These are phyloP conservation scores for Cymodocea nodosa DNA, from an alignment of 116 monocot species.

Conservation along the genomic window DNA sequence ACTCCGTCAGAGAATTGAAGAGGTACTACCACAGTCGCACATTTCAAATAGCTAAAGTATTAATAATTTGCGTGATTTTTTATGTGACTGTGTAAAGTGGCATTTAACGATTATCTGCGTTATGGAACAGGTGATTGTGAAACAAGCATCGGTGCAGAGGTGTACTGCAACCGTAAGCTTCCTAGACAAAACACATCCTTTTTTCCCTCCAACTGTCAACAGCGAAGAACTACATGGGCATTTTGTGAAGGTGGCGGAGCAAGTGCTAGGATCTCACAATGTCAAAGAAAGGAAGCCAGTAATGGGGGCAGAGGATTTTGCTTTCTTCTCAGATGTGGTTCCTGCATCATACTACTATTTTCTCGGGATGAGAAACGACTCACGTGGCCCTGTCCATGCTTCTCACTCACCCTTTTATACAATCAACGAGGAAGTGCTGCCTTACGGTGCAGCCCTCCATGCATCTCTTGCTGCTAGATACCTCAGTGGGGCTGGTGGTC, in stretches of 20 bases:
- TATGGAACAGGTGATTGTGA: slow-evolving; percentile 54
- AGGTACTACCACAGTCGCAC: slow-evolving; percentile 28
- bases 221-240: slow-evolving; percentile 36
- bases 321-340: slow-evolving; percentile 22
- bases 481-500: slow-evolving; percentile 12
- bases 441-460: slow-evolving; percentile 74
- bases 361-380: slow-evolving; percentile 52
- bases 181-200: slow-evolving; percentile 18
- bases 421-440: slow-evolving; percentile 55
- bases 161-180: slow-evolving; percentile 80
- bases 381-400: slow-evolving; percentile 6
- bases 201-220: slow-evolving; percentile 65
- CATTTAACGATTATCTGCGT: too few relatives aligned
- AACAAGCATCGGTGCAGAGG: slow-evolving; percentile 83
- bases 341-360: slow-evolving; percentile 66
- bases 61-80: too few relatives aligned
- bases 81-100: too few relatives aligned
- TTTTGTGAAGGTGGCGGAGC: slow-evolving; percentile 50
- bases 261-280: slow-evolving; percentile 38
- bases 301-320: slow-evolving; percentile 44
- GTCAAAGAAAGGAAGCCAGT: slow-evolving; percentile 24
- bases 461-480: slow-evolving; percentile 50
- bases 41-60: background rate
- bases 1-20: slow-evolving; percentile 69
- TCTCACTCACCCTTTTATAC: slow-evolving; percentile 55